Base-by-base conservation (phyloP, 108 stramenopile genomes). In the Stephanodiscus minutulus region DNA sequence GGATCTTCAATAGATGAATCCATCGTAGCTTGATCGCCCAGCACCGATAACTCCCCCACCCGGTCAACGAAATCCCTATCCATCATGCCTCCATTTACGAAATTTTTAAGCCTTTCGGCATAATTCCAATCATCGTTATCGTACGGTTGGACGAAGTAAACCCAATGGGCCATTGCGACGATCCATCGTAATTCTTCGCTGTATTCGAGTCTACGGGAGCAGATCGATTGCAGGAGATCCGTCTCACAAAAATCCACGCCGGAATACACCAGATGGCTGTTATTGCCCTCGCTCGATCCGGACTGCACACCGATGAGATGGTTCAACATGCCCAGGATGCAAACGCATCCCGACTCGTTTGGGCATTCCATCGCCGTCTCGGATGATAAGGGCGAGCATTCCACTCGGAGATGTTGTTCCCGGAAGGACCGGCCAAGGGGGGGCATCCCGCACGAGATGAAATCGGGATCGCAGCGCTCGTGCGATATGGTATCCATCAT, bases 171-270 rank as follows among this genome's bases (percentile, higher is more conserved):
- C 61, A 61, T 37, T 9, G 43, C 31, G 1, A 22, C 4, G 11
- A 53, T 61, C 61, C 61, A 61, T 36, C 21, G 37, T 39, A 61
- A 47, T 22, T 61, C 61, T 22, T 61, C 20, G 61, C 52, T 22
- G 11, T 53, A 12, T 7, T 53, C 25, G 4, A 53, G 8, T 3
- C 20, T 53, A 12, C 7, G 52, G 8, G 52, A 53, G 25, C 52
- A 53, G 12, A 25, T 53, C 24, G 52, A 53, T 53, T 53, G 25
- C 52, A 53, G 25, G 8, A 0, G 4, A 53, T 24, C 22, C 0
- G 25, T 53, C 52, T 53, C 22, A 22, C 52, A 53, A 53, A 53
- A 53, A 27, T 53, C 20, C 6, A 27, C 25, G 7, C 52, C 22
- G 2, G 52, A 53, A 53, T 25, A 53, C 24, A 27, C 24, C 11